phyloP scores from a whole-genome alignment of 2,329 filamentous ascomycete genomes.

The Lecanosticta acicola region DNA sequence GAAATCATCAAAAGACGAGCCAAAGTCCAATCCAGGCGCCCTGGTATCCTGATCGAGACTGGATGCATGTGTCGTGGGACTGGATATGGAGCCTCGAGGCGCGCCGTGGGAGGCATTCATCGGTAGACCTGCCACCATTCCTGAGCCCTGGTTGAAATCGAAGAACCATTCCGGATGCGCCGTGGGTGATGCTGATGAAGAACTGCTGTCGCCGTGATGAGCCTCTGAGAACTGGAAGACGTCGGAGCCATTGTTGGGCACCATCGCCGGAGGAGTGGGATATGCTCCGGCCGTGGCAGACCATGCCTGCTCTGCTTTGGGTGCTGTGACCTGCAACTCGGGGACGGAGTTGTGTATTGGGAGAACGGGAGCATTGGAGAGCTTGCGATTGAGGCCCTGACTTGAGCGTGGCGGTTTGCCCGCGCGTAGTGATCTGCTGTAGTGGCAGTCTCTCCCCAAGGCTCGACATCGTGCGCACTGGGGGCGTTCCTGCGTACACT shows the following conservation, averaged over 20 bases:
- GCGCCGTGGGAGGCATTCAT: neutral
- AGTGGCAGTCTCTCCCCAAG: constrained; percentile 18
- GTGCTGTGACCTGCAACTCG: neutral
- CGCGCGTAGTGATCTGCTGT: constrained; percentile 19
- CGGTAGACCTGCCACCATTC: constrained; percentile 4
- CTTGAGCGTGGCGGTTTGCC: constrained; percentile 20
- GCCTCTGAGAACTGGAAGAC: constrained; percentile 11
- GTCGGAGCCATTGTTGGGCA: constrained; percentile 7
- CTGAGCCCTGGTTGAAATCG: constrained; percentile 15
- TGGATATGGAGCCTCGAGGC: neutral
- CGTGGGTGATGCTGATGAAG: constrained; percentile 7
- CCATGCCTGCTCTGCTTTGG: constrained; percentile 11
- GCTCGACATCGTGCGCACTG: constrained; percentile 17
- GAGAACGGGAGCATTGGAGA: constrained; percentile 16
- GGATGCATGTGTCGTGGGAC: neutral
- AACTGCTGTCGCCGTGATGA: constrained; percentile 6
- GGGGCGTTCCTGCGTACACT: constrained; percentile 22
- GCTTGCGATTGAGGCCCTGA: constrained; percentile 14
- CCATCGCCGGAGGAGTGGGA: constrained; percentile 12
- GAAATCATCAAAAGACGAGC: constrained; percentile 3
- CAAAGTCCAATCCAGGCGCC: neutral
- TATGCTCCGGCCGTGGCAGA: constrained; percentile 9
- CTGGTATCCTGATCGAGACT: neutral
- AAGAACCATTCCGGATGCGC: constrained; percentile 17
- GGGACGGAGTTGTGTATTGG: constrained; percentile 9